Percentiles rank a stretch among this genome's conserved stretches.
These are phyloP conservation scores for Yamadazyma olivae DNA, from an alignment of 805 yeast genomes.

Conservation along the genomic window DNA sequence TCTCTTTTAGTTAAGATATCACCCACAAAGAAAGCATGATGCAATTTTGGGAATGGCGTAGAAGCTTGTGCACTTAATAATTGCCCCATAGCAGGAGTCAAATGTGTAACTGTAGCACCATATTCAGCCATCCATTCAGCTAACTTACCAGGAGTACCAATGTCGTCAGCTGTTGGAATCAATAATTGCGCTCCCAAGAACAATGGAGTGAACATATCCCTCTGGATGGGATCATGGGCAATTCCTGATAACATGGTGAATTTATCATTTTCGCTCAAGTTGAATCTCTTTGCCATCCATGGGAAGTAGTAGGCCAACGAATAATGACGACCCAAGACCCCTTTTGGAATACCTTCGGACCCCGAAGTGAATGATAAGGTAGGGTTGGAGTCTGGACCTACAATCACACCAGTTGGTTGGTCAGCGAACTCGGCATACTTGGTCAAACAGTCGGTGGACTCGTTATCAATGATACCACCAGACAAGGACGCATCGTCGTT, in stretches of 20 bases:
- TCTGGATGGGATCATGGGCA: slow-evolving; percentile 98
- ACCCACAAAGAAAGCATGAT: slow-evolving; percentile 98
- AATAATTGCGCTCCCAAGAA: slow-evolving; percentile 91
- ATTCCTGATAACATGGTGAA: slow-evolving; percentile 98
- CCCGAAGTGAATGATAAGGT: slow-evolving; percentile 96
- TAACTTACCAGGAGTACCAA: slow-evolving; percentile 95
- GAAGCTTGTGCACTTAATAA: slow-evolving; percentile 92
- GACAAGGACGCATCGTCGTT: slow-evolving; percentile 68
- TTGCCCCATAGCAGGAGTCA: slow-evolving; percentile 99
- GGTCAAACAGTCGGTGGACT: slow-evolving; percentile 46
- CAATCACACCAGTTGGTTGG: slow-evolving; percentile 78
- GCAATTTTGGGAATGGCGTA: slow-evolving; percentile 77
- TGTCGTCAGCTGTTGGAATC: slow-evolving; percentile 95
- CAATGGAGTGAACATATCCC: slow-evolving; percentile 98
- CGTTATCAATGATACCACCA: slow-evolving; percentile 49
- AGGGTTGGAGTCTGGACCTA: slow-evolving; percentile 98
- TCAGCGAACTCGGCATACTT: slow-evolving; percentile 45
- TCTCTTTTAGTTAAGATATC: slow-evolving; percentile 97
- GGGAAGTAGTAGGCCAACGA: slow-evolving; percentile 97
- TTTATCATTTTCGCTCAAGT: slow-evolving; percentile 71
- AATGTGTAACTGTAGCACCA: slow-evolving; percentile 93
- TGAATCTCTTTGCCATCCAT: slow-evolving; percentile 93
- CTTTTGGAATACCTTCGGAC: slow-evolving; percentile 97
- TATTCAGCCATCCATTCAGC: slow-evolving; percentile 96
- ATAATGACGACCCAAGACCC: slow-evolving; percentile 96